Conservation (phyloP, 805 yeast species). For the Teunomyces pallodes region DNA sequence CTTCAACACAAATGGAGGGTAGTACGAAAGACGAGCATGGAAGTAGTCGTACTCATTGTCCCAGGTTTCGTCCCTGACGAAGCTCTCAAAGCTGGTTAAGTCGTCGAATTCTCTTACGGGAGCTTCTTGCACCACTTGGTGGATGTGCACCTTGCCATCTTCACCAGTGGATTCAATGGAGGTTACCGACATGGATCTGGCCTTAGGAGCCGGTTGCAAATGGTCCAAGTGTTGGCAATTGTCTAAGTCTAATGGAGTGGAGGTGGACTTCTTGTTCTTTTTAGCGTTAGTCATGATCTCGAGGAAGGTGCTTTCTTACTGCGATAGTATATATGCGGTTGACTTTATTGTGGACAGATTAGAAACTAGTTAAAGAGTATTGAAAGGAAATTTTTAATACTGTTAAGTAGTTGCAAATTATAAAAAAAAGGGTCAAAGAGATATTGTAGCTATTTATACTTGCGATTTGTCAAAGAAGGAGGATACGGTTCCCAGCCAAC, state of each 20-base stretch:
- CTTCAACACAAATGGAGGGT: slow-evolving; percentile 71
- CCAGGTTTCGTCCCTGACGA: slow-evolving; percentile 68
- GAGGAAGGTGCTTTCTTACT: background rate
- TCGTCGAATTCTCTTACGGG: slow-evolving; percentile 56
- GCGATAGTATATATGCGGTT: slow-evolving; percentile 1
- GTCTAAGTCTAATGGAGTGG: slow-evolving; percentile 34
- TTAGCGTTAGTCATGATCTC: slow-evolving; percentile 18
- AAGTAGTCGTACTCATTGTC: slow-evolving; percentile 71
- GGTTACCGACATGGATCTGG: slow-evolving; percentile 38
- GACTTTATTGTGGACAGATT: background rate
- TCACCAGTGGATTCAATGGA: slow-evolving; percentile 35
- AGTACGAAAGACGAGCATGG: slow-evolving; percentile 63
- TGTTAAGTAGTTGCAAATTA: background rate
- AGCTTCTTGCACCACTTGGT: slow-evolving; percentile 35
- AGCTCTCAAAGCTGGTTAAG: slow-evolving; percentile 58
- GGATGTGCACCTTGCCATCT: slow-evolving; percentile 21
- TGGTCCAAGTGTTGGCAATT: slow-evolving; percentile 38
- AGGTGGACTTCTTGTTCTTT: slow-evolving; percentile 26
- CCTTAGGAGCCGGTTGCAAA: slow-evolving; percentile 37
- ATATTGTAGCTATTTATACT: background rate
- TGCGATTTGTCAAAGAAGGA: background rate
- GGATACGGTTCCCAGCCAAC: background rate
- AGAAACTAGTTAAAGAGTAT: background rate
- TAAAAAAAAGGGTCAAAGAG: background rate
- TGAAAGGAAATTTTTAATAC: background rate